Percentiles rank a stretch among this genome's conserved stretches.
These are phyloP conservation scores for Sesbania bispinosa DNA, from an alignment of 306 rosid species.

Conservation along the genomic window DNA sequence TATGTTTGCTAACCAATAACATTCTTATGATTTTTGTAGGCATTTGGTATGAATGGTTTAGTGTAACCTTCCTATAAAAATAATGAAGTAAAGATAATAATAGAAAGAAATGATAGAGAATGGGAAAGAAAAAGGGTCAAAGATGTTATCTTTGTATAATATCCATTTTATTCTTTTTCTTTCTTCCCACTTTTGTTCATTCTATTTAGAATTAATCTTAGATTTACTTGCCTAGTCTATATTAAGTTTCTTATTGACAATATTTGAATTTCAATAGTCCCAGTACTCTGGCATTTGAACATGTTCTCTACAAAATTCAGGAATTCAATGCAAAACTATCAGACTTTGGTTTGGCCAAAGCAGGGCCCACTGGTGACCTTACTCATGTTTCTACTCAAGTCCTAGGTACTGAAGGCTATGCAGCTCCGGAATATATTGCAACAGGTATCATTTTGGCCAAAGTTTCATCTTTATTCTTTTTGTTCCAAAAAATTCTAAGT, in stretches of 20 bases:
- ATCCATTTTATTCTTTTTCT: not conserved
- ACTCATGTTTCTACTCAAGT: slow-evolving; percentile 85
- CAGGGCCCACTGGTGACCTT: slow-evolving; percentile 80
- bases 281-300: not conserved
- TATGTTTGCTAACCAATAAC: slow-evolving; percentile 33
- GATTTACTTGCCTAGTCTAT: not conserved
- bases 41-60: not conserved
- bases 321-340: slow-evolving; percentile 83
- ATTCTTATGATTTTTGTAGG: not conserved
- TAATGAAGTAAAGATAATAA: not conserved
- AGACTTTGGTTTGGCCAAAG: slow-evolving; percentile 88
- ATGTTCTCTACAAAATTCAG: slow-evolving; percentile 34
- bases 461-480: not conserved
- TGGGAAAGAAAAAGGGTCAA: not conserved
- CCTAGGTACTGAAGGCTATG: slow-evolving; percentile 81
- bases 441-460: slow-evolving; percentile 51
- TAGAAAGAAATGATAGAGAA: not conserved
- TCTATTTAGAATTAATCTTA: not conserved
- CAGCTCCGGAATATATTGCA: slow-evolving; percentile 88
- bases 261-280: not conserved
- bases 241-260: not conserved
- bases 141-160: not conserved
- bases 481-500: not conserved
- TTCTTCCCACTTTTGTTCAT: not conserved
- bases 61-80: not conserved